phyloP scores from a whole-genome alignment of 352 stramenopile species.

The Stephanocyclus meneghinianus region DNA sequence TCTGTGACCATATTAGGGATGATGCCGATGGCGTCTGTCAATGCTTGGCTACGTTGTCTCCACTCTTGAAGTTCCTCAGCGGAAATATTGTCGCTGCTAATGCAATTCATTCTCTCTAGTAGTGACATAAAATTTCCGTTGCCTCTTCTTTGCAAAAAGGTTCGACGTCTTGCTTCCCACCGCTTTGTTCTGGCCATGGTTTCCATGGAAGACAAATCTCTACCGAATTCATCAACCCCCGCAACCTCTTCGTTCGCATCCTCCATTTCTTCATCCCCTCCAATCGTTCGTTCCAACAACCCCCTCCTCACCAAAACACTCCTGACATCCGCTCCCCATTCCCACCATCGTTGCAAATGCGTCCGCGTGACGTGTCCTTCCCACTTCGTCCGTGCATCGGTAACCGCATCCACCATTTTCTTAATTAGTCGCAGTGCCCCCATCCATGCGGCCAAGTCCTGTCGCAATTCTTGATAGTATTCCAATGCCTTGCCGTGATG shows the following conservation, averaged over 20 bases:
- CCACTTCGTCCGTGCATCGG: constrained; percentile 45
- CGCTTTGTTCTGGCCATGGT: constrained; percentile 55
- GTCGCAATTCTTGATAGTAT: constrained; percentile 68
- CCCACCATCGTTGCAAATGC: constrained; percentile 23
- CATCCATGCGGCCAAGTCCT: constrained; percentile 60
- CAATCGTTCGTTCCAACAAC: constrained; percentile 45
- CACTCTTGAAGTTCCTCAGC: constrained; percentile 44
- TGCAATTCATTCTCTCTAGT: constrained; percentile 14
- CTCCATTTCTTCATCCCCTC: constrained; percentile 1
- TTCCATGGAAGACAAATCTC: constrained; percentile 65
- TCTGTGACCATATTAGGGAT: constrained; percentile 61
- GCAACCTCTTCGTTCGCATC: background rate
- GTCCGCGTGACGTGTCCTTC: constrained; percentile 34
- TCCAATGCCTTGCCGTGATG: constrained; percentile 58
- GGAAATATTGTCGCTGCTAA: constrained; percentile 33
- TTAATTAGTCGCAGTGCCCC: constrained; percentile 68
- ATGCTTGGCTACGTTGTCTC: constrained; percentile 34
- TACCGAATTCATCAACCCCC: constrained; percentile 77
- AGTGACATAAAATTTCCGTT: background rate
- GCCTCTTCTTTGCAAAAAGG: constrained; percentile 9
- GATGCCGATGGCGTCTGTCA: constrained; percentile 57
- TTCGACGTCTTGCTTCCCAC: constrained; percentile 27
- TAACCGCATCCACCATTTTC: constrained; percentile 53
- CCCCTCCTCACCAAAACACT: constrained; percentile 43
- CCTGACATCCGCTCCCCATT: constrained; percentile 65